Base-by-base conservation (phyloP, 768 basidiomycete species). In the Lanmaoa pseudosensibilis region DNA sequence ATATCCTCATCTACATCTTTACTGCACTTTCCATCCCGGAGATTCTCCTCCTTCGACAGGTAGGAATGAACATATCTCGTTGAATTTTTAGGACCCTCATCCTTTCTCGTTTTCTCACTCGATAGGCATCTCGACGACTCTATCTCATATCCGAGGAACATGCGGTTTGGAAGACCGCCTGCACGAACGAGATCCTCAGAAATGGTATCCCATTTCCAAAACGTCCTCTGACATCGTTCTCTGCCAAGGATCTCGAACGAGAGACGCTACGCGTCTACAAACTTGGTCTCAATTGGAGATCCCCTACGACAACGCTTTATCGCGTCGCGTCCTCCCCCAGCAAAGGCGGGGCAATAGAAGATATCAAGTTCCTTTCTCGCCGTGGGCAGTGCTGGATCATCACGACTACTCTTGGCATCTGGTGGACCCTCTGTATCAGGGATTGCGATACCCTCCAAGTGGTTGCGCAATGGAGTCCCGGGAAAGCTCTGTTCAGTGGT, bases 401-500 rank as follows among this genome's bases (percentile, higher is more conserved):
- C 53, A 81, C 81, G 8, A 75, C 84, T 10, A 83, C 83, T 4
- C 81, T 80, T 56, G 76, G 78, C 7, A 80, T 88, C 48, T 88
- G 87, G 87, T 82, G 83, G 39, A 73, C 75, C 18, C 61, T 88
- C 46, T 73, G 77, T 1, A 62, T 85, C 19, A 86, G 87, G 83
- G 76, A 83, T 52, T 64, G 52, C 27, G 51, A 61, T 40, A 54
- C 63, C 15, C 61, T 82, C 23, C 57, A 52, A 30, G 58, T 63
- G 10, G 65, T 69, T 15, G 78, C 75, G 15, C 74, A 80, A 48
- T 87, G 87, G 86, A 78, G 76, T 27, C 80, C 77, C 0, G 76
- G 78, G 50, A 80, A 80, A 16, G 80, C 77, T 1, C 64, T 86
- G 9, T 81, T 87, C 55, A 78, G 75, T 38, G 80, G 78, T 2